A percentile compares a stretch with the other conserved stretches of the same genome.
These are phyloP conservation scores for Orbilia ellipsospora DNA, from an alignment of 2,329 filamentous ascomycete species.

Conservation along the genomic window DNA sequence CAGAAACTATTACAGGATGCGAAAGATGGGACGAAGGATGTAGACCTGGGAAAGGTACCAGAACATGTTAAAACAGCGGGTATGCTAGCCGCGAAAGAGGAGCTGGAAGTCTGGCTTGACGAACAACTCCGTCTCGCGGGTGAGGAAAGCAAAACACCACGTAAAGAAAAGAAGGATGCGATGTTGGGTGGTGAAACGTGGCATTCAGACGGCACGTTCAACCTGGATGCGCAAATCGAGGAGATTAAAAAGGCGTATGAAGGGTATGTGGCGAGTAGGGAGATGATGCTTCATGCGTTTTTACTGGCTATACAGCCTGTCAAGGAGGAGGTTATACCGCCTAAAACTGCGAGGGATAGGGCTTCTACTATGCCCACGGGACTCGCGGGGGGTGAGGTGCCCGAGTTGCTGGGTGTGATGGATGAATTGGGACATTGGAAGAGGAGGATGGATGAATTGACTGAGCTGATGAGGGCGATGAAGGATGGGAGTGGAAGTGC, in stretches of 20 bases:
- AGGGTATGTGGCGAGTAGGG: slow-evolving; percentile 38
- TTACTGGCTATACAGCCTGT: slow-evolving; percentile 39
- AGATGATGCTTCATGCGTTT: slow-evolving; percentile 48
- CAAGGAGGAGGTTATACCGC: slow-evolving; percentile 44
- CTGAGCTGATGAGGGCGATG: slow-evolving; percentile 45
- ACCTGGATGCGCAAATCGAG: slow-evolving; percentile 27
- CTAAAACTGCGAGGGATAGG: slow-evolving; percentile 30
- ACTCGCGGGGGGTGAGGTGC: slow-evolving; percentile 22
- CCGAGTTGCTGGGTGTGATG: slow-evolving; percentile 27
- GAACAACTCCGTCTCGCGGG: slow-evolving; percentile 46
- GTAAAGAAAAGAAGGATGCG: slow-evolving; percentile 25
- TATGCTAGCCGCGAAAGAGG: slow-evolving; percentile 44
- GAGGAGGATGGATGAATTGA: slow-evolving; percentile 37
- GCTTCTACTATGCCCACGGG: slow-evolving; percentile 4
- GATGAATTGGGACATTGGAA: slow-evolving; percentile 48
- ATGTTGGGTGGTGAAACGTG: neutral
- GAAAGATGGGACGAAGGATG: slow-evolving; percentile 18
- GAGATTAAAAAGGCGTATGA: slow-evolving; percentile 43
- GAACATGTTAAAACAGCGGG: slow-evolving; percentile 35
- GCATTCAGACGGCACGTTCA: slow-evolving; percentile 10
- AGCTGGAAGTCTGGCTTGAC: slow-evolving; percentile 50
- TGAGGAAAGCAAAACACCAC: slow-evolving; percentile 47
- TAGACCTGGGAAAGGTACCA: slow-evolving; percentile 29
- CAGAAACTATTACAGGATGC: slow-evolving; percentile 29
- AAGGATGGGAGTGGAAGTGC: slow-evolving; percentile 40